phyloP scores from a whole-genome alignment of 2,329 filamentous ascomycete genomes.

The Grosmannia serpens region DNA sequence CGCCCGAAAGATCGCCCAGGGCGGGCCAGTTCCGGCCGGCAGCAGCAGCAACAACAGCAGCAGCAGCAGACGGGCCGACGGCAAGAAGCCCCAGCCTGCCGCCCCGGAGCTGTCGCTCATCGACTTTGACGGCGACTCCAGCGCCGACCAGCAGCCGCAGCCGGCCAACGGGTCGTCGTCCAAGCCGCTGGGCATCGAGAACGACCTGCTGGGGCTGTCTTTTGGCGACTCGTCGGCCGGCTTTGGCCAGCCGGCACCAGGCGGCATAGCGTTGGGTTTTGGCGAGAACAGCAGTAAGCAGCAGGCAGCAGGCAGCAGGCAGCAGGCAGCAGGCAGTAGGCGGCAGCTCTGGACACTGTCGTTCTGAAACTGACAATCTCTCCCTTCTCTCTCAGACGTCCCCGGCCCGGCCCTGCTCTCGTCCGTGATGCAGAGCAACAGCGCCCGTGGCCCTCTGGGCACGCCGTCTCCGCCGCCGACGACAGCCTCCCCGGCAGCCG shows the following conservation, averaged over 20 bases:
- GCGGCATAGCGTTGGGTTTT: slow-evolving; percentile 74
- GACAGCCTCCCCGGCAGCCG: slow-evolving; percentile 8
- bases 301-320: too few species aligned
- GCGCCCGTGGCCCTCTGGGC: slow-evolving; percentile 33
- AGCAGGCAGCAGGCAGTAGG: too few species aligned
- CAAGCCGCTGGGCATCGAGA: slow-evolving; percentile 61
- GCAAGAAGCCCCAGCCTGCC: slow-evolving; percentile 46
- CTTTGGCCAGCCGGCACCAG: slow-evolving; percentile 52
- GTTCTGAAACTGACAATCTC: background rate
- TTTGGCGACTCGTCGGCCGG: slow-evolving; percentile 50
- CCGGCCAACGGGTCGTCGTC: slow-evolving; percentile 21
- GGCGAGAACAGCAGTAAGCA: slow-evolving; percentile 52
- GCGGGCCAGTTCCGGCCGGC: slow-evolving; percentile 38
- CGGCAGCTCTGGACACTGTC: slow-evolving; percentile 21
- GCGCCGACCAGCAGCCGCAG: background rate
- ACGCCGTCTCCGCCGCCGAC: slow-evolving; percentile 8
- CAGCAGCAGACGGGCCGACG: slow-evolving; percentile 38
- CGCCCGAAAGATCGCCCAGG: slow-evolving; percentile 72
- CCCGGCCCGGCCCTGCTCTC: slow-evolving; percentile 55
- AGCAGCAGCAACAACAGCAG: slow-evolving; percentile 36
- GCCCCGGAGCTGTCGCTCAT: slow-evolving; percentile 79
- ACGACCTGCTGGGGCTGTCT: slow-evolving; percentile 82
- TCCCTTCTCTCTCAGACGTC: slow-evolving; percentile 33
- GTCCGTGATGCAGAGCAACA: slow-evolving; percentile 50
- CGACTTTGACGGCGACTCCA: slow-evolving; percentile 60